Evolutionary conservation across 768 basidiomycete genomes (phyloP).

Genomic region (Leccinum disarticulatum): DNA sequence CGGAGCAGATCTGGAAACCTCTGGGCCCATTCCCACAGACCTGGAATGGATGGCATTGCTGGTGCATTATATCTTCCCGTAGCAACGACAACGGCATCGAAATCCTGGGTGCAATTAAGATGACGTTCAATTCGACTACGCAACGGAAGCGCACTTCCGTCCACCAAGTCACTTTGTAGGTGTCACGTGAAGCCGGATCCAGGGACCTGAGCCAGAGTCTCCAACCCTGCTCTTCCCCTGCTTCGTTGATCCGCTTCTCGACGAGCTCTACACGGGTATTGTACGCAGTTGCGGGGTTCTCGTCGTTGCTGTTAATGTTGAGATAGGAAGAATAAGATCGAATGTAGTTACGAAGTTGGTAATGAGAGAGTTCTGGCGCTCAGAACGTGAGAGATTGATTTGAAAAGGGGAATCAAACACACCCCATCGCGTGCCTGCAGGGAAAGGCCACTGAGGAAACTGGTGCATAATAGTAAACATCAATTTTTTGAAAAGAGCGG

Average conservation of each 20-base stretch:
- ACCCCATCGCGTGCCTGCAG: conserved; percentile 16
- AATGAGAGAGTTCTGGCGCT: conserved; percentile 32
- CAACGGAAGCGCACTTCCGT: conserved; percentile 8
- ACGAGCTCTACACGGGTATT: conserved; percentile 49
- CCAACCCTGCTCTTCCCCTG: conserved; percentile 12
- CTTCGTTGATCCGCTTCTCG: conserved; percentile 36
- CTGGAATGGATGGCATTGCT: conserved; percentile 15
- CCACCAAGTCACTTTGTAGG: conserved; percentile 34
- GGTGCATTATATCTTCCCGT: conserved; percentile 14
- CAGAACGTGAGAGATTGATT: not conserved
- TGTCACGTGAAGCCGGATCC: conserved; percentile 10
- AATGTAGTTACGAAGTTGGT: conserved; percentile 35
- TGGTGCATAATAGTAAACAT: not conserved
- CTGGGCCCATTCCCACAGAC: conserved; percentile 12
- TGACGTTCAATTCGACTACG: not conserved
- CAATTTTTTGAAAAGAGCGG: not conserved
- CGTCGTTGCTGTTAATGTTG: conserved; percentile 33
- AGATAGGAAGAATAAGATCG: conserved; percentile 17
- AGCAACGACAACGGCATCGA: conserved; percentile 16
- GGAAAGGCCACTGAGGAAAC: conserved; percentile 20
- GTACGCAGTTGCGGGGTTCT: conserved; percentile 38
- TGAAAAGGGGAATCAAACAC: not conserved
- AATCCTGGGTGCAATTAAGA: conserved; percentile 6
- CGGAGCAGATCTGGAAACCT: conserved; percentile 35
- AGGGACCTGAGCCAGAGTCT: conserved; percentile 13